Base-by-base conservation (phyloP, 768 basidiomycete genomes). In the Termitomyces sp. region DNA sequence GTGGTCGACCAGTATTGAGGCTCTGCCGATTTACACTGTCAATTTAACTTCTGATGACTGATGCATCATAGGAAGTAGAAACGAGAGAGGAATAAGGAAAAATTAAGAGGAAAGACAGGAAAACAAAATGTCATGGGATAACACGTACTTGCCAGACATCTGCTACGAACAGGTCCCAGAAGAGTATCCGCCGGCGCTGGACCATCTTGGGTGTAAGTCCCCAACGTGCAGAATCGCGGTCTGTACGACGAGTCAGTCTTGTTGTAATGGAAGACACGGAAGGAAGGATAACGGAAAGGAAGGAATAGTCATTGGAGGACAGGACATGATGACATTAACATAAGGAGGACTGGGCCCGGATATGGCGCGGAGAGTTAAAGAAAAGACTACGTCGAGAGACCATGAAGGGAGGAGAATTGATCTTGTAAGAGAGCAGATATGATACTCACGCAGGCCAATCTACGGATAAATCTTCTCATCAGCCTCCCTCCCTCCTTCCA, bases 111-210 rank as follows among this genome's bases (percentile, higher is more conserved):
- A 16, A n/a, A 18, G 6, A 40, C 18, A n/a, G n/a, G n/a, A n/a
- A n/a, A n/a, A n/a, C n/a, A n/a, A n/a, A n/a, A n/a, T n/a, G n/a
- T n/a, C n/a, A n/a, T n/a, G n/a, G 11, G 0, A 22, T 16, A 13
- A 16, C 5, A 1, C 77, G 33, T 58, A 87, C 87, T 70, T 80
- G 74, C 84, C 85, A 90, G 3, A 79, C 73, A 60, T 91, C 89
- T 0, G 84, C 82, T 18, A 85, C 75, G 59, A 88, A 90, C 10
- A 89, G 73, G 63, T 90, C 86, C 89, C 89, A 91, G 69, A 91
- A 90, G 10, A 89, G 70, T 31, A 84, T 71, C 3, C 88, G 79
- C 9, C 89, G 77, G 27, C 87, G 72, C 57, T 86, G 78, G 0
- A 89, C 83, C 60, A 83, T 78, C 63, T 82, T 82, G 2, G 78